Evolutionary conservation across 805 yeast genomes (phyloP), one percentile per base, ranked within the genome.

Genomic region (Metschnikowia santaceciliae): DNA sequence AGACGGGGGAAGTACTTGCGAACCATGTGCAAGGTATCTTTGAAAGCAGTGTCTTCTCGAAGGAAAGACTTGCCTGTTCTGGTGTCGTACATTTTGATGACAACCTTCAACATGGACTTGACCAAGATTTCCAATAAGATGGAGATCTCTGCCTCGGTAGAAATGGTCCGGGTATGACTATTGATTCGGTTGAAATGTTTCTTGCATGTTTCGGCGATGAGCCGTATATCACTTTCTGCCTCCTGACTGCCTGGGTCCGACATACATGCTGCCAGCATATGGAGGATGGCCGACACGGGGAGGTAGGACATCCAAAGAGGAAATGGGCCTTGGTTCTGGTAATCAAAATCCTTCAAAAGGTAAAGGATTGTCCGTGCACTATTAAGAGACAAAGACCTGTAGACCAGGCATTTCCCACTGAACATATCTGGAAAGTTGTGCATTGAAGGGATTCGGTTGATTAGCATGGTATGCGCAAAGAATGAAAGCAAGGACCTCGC

Each of bases 331-430:
- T 61, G 47, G 3, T 56, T 57, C 6, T 50, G 51, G 13, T 57
- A 51, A 32, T 60, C 62, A 19, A 68, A 32, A 37, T 55, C 61
- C 14, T 50, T 55, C 6, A 61, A 60, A 17, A 68, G 50, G 35
- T 57, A 54, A 34, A 73, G 49, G 8, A 73, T 63, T 0, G 75
- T 72, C 40, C 77, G 56, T 1, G 77, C 71, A 32, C 74, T 61
- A 40, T 69, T 61, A 36, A 69, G 53, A 3, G 70, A 63, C 32
- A 69, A 40, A 42, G 64, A 58, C 38, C 70, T 49, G 55, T 68
- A 70, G 32, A 54, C 53, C 15, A 54, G 51, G 35, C 43, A 50
- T 22, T 54, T 54, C 13, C 55, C 39, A 6, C 51, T 52, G 41
- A 55, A 60, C 3, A 53, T 57, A 13, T 61, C 64, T 13, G 53